Evolutionary conservation across 2,329 filamentous ascomycete genomes (phyloP), one percentile per base, ranked within the genome.

Genomic region (Xylaria digitata): DNA sequence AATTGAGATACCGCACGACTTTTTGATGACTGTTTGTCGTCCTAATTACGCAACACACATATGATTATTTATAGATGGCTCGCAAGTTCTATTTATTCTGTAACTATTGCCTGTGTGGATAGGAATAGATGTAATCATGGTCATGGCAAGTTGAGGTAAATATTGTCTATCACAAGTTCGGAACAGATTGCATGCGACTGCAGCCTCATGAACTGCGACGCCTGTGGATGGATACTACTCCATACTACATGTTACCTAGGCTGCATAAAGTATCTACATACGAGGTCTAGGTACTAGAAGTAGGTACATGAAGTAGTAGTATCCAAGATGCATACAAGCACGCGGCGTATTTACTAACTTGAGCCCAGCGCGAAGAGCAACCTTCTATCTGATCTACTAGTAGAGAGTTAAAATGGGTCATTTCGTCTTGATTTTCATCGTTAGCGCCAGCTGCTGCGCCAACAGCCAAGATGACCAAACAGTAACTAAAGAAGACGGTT

Each of bases 1-100:
- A 83, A 83, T 83, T 77, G 77, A 83, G 75, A 74, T 73, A 77
- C 71, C 73, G 76, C 68, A 74, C 67, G 71, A 76, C 65, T 68
- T 63, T 67, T 65, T 63, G 37, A 52, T 42, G 9, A 23, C 21
- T 46, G n/a, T 21, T 45, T 15, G 40, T n/a, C 34, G 2, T 61
- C 13, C 13, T 7, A 48, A 13, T 9, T n/a, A 40, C 19, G 37
- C 15, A 59, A 21, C 32, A 13, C 32, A 13, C 9, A 15, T 40
- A 43, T 17, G 6, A 13, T 48, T n/a, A 45, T 56, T n/a, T 34
- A 30, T 5, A 9, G 21, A 52, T 56, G 26, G 5, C 4, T 6
- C 42, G 6, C 40, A 52, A 19, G 8, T 17, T n/a, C 15, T 26
- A 11, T 21, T 40, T 6, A 23, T 13, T 7, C 5, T 26, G 0